Conservation (phyloP, 108 stramenopile genomes). For the Skeletonema potamos region DNA sequence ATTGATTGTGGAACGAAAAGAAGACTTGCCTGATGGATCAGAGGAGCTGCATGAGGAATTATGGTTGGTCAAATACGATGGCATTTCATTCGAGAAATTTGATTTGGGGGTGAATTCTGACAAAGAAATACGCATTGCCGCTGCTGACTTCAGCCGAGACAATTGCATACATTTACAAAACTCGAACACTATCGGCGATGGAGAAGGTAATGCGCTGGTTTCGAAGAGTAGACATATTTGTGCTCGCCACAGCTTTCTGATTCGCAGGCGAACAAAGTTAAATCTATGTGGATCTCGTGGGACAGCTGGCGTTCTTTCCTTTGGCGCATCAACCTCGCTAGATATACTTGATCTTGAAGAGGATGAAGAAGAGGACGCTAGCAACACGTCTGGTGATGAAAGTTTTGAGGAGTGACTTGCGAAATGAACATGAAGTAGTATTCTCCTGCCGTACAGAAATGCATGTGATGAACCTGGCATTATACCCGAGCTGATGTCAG, state of each 20-base stretch:
- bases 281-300: constrained; percentile 65
- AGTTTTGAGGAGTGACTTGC: not conserved
- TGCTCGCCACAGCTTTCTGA: not conserved
- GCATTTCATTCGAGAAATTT: constrained; percentile 43
- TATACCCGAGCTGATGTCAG: too few species aligned
- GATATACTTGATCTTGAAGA: constrained; percentile 77
- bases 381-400: constrained; percentile 32
- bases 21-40: constrained; percentile 3
- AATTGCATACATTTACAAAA: not conserved
- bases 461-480: too few species aligned
- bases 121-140: constrained; percentile 12
- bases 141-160: constrained; percentile 2
- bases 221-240: constrained; percentile 31
- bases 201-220: not conserved
- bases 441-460: too few species aligned
- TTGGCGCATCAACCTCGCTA: constrained; percentile 27
- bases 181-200: not conserved
- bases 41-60: constrained; percentile 36
- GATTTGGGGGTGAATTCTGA: constrained; percentile 13
- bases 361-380: constrained; percentile 53
- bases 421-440: too few species aligned
- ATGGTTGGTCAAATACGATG: constrained; percentile 61
- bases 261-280: constrained; percentile 15
- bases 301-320: constrained; percentile 53
- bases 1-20: constrained; percentile 33